Base-by-base conservation (phyloP, 116 monocot genomes). In the Iris pallida region DNA sequence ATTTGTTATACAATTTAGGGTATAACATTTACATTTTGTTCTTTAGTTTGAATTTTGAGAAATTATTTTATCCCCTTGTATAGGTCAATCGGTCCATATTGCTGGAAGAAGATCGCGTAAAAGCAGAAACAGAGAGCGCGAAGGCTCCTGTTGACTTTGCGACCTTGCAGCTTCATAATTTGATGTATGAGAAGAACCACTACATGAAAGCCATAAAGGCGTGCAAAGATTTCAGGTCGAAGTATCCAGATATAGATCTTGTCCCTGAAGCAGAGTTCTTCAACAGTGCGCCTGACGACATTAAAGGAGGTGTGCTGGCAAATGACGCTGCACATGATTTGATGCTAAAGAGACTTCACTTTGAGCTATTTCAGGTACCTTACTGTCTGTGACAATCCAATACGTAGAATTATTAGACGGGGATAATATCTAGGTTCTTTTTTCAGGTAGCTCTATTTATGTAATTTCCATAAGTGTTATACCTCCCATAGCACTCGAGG, bases 161-260 rank as follows among this genome's bases (percentile, higher is more conserved):
- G 11, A 99, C 88, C 16, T 57, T 99, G 65, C 99, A 99, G 70
- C 81, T 99, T 20, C 99, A 99, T 68, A 99, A 93, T 61, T 66
- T 99, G 67, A 81, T 91, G 82, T 99, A 99, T 43, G 99, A 99
- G 86, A 99, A 99, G 81, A 94, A 91, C 46, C 94, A 93, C 68
- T 99, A 99, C 76, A 57, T 91, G 60, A 99, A 99, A 59, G 88
- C 88, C 30, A 99, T 99, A 17, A 99, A 91, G 53, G 82, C 94
- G 9, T 99, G 99, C 84, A 88, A 69, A 53, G 94, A 99, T 61
- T 99, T 99, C 60, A 75, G 57, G 53, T 91, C 99, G 7, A 99
- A 90, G 83, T 86, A 88, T 45, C 91, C 88, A 9, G 88, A 83
- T 61, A 91, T 99, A 12, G 94, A 88, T 7, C 90, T 99, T 18